phyloP scores from a whole-genome alignment of 108 stramenopile species.

The Pseudonitzschia delicatissima region DNA sequence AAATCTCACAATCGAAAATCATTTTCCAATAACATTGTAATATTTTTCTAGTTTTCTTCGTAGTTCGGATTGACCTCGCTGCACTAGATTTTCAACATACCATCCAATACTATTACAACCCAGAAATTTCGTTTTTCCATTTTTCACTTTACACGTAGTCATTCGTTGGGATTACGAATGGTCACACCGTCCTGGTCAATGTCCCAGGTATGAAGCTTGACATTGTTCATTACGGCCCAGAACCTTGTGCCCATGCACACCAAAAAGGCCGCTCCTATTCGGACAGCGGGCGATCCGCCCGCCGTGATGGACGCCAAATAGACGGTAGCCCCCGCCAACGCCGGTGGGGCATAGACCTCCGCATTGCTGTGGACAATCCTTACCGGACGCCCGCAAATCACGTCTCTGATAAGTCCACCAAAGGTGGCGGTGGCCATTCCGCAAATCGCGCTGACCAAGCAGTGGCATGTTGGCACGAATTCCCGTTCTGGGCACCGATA shows the following conservation, averaged over 20 bases:
- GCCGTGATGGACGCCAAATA: not conserved
- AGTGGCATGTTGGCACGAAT: conserved; percentile 11
- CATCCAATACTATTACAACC: too few species aligned
- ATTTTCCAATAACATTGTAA: too few species aligned
- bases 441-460: conserved; percentile 14
- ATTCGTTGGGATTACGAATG: too few species aligned
- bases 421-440: conserved; percentile 25
- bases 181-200: not conserved
- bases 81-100: too few species aligned
- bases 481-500: conserved; percentile 29
- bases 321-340: conserved; percentile 10
- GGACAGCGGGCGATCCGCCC: not conserved
- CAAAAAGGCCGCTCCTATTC: not conserved
- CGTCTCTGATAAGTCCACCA: conserved; percentile 24
- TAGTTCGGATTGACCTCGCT: too few species aligned
- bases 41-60: too few species aligned
- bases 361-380: conserved; percentile 19
- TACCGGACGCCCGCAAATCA: conserved; percentile 21
- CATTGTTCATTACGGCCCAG: not conserved
- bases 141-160: too few species aligned
- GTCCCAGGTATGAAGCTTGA: conserved; percentile 8
- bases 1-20: too few species aligned
- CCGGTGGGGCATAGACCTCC: conserved; percentile 16
- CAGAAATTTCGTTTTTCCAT: too few species aligned
- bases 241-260: not conserved